Evolutionary conservation across 2,329 filamentous ascomycete species (phyloP).

Genomic region (Aspergillus arachidicola): DNA sequence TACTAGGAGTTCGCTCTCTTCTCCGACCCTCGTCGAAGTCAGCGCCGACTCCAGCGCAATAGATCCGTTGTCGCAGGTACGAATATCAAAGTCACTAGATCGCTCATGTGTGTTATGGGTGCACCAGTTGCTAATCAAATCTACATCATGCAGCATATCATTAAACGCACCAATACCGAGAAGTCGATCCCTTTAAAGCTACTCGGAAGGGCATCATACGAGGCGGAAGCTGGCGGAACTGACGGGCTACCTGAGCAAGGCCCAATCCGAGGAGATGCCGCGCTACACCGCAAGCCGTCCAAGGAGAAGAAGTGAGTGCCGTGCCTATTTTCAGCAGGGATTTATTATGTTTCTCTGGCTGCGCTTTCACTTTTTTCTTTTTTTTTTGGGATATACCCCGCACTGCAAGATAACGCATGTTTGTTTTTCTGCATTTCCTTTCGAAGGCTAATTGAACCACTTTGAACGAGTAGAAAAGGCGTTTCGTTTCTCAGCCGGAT

Average conservation of each 20-base stretch:
- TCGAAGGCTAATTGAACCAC: background rate
- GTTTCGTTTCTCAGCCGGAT: slow-evolving; percentile 88
- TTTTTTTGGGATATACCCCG: slow-evolving; percentile 12
- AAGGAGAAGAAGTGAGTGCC: slow-evolving; percentile 68
- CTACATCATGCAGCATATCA: slow-evolving; percentile 56
- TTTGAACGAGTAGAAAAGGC: slow-evolving; percentile 66
- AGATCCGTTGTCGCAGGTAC: slow-evolving; percentile 69
- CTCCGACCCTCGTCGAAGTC: slow-evolving; percentile 28
- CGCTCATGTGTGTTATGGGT: slow-evolving; percentile 1
- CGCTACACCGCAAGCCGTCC: slow-evolving; percentile 34
- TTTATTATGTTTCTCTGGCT: background rate
- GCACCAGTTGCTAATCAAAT: slow-evolving; percentile 14
- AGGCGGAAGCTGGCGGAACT: slow-evolving; percentile 43
- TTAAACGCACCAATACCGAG: slow-evolving; percentile 68
- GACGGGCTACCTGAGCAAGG: slow-evolving; percentile 36
- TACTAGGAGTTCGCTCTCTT: slow-evolving; percentile 28
- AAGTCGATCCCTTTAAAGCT: slow-evolving; percentile 54
- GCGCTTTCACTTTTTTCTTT: background rate
- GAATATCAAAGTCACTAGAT: slow-evolving; percentile 9
- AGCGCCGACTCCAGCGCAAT: slow-evolving; percentile 52
- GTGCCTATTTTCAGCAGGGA: background rate
- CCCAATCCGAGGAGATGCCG: slow-evolving; percentile 33
- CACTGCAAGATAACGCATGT: slow-evolving; percentile 3
- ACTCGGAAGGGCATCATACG: slow-evolving; percentile 43
- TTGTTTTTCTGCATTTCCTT: background rate